Evolutionary conservation across 129 eudicot genomes (phyloP), one percentile per base, ranked within the genome.

Genomic region (Erigeron canadensis): DNA sequence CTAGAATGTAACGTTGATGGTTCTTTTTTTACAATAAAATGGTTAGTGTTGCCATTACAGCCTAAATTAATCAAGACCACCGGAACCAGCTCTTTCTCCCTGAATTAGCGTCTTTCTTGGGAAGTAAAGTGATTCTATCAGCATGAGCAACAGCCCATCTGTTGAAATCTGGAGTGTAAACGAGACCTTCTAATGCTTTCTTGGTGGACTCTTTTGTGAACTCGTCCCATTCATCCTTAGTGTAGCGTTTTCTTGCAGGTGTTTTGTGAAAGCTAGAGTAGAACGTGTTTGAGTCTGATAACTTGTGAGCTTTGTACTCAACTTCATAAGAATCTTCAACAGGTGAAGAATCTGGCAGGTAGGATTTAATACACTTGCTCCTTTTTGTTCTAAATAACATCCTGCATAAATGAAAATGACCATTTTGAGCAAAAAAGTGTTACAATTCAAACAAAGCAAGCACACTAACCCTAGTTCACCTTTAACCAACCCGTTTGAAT

Each of bases 81-180:
- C 45, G 58, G 50, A 85, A 42, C 93, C 97, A 82, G 60, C 85
- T 87, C 47, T 72, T 53, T 47, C 38, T 72, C 69, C 65, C 71
- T 54, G 7, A 68, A 12, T 63, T 39, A 57, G 73, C 46, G 63
- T 79, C 85, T 17, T 81, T 78, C 69, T 67, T 73, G 8, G 97
- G 97, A 57, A 79, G 72, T 37, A 94, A 70, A 59, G 99, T 83
- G 71, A 94, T 83, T 75, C 89, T 82, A 40, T 94, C 99, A 4
- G 99, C 99, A 75, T 94, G 80, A 71, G 90, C 79, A 59, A 83
- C 89, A 12, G 96, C 99, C 97, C 97, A 90, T 72, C 75, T 73
- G 80, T 67, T 81, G 67, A 90, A 90, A 84, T 95, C 99, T 15
- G 94, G 95, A 38, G 99, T 86, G 39, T 88, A 80, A 45, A 95